Percentiles rank a stretch among this genome's conserved stretches.
Conservation (phyloP, 306 rosid species). For the Senna siamea region DNA sequence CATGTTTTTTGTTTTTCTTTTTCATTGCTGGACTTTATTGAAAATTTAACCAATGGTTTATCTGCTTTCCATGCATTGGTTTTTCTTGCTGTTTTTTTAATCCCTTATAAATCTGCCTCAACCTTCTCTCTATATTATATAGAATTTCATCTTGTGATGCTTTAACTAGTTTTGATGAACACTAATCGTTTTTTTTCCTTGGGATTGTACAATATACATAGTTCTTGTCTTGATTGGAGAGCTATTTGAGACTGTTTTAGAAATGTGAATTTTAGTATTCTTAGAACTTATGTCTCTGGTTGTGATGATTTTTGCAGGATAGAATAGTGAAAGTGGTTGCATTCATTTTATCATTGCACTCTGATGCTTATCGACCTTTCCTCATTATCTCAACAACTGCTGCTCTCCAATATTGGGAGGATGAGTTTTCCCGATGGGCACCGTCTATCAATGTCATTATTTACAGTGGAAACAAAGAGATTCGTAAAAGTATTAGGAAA, state of each 20-base stretch:
- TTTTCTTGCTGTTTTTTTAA: constrained; percentile 14
- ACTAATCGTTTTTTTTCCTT: background rate
- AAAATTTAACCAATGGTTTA: constrained; percentile 13
- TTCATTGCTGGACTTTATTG: background rate
- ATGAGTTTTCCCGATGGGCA: constrained; percentile 51
- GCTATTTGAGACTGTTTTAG: constrained; percentile 1
- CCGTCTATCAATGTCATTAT: constrained; percentile 57
- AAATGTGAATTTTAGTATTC: constrained; percentile 15
- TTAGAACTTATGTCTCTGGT: background rate
- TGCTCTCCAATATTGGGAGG: constrained; percentile 59
- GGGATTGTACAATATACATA: constrained; percentile 20
- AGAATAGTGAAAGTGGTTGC: constrained; percentile 53
- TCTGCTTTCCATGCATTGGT: background rate
- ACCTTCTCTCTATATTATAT: background rate
- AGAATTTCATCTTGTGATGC: background rate
- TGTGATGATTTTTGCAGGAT: constrained; percentile 52
- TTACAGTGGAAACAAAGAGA: constrained; percentile 61
- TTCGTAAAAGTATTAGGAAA: constrained; percentile 51
- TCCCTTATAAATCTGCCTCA: background rate
- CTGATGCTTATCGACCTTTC: constrained; percentile 55
- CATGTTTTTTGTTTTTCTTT: constrained; percentile 3
- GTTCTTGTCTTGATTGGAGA: background rate
- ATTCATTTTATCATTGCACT: constrained; percentile 55
- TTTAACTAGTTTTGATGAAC: background rate
- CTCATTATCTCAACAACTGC: constrained; percentile 63